Base-by-base conservation (phyloP, 129 eudicot genomes). In the Smallanthus sonchifolius region DNA sequence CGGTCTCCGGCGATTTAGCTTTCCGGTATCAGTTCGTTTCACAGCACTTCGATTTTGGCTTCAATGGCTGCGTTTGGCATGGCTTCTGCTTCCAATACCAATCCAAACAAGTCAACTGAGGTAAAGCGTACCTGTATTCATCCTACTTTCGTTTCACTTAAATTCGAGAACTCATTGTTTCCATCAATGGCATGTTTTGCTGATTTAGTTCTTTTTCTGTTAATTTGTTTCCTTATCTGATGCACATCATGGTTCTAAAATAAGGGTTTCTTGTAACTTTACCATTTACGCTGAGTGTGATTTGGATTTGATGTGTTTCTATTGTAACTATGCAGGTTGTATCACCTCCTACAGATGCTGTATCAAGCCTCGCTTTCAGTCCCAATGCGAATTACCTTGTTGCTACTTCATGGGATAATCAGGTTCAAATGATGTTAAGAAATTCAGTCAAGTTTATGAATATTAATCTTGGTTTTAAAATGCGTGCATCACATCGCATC, bases 391-490 rank as follows among this genome's bases (percentile, higher is more conserved):
- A 93, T 83, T 69, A 65, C 56, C 85, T 93, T 34, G 85, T 93
- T 14, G 96, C 92, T 45, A 93, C 96, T 47, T 93, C 98, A 17
- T 93, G 98, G 98, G 98, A 93, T 83, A 93, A 90, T 57, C 98
- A 93, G 95, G 98, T 92, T 47, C 52, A 76, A 67, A 52, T 17
- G 64, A 63, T 36, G 70, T 73, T 68, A 72, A 42, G 59, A 65
- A 20, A 63, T 76, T 28, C 10, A 20, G 16, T 65, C 15, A 24
- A 4, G 19, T 43, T 70, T 70, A n/a, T 32, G 1, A 24, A 24
- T 24, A 0, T 24, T 24, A 24, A 24, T 24, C 30, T 24, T 24
- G 30, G 30, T 24, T 24, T 24, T 24, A 24, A 24, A 24, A 24
- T 24, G 30, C 30, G 30, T 24, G 1, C 30, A 24, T 24, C 30